Conservation (phyloP, 805 yeast genomes). For the Starmerella etchellsii region DNA sequence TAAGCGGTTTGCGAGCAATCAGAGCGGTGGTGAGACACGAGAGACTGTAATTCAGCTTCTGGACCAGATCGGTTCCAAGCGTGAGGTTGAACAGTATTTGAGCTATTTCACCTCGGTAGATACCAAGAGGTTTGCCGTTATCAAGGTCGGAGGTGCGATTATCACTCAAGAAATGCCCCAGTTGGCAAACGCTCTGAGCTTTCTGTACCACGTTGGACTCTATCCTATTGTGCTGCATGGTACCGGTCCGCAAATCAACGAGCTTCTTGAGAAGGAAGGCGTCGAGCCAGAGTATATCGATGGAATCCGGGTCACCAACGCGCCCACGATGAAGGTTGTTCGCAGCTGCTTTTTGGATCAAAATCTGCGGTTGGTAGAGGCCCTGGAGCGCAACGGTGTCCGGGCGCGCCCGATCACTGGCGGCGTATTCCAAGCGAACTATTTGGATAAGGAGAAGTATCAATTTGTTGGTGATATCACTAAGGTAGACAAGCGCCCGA, state of each 20-base stretch:
- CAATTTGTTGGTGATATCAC: conserved; percentile 84
- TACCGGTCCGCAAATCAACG: conserved; percentile 98
- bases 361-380: conserved; percentile 86
- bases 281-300: conserved; percentile 92
- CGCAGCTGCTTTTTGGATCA: conserved; percentile 92
- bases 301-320: conserved; percentile 92
- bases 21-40: conserved; percentile 39
- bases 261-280: conserved; percentile 80
- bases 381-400: conserved; percentile 90
- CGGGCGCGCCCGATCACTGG: conserved; percentile 97
- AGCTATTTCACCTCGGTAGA: conserved; percentile 88
- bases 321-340: conserved; percentile 89
- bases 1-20: no score
- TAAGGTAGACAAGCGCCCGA: conserved; percentile 74
- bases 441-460: conserved; percentile 79
- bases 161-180: conserved; percentile 89
- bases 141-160: conserved; percentile 98
- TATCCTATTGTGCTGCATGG: conserved; percentile 97
- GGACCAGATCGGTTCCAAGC: conserved; percentile 91
- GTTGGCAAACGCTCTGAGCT: conserved; percentile 89
- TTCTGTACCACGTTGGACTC: conserved; percentile 90
- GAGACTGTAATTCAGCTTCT: conserved; percentile 90
- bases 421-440: conserved; percentile 91
- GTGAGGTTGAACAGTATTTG: conserved; percentile 96
- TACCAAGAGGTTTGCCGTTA: conserved; percentile 91